A percentile compares a stretch with the other conserved stretches of the same genome.
Conservation (phyloP, 2,329 filamentous ascomycete species). For the Aureobasidium sp. region DNA sequence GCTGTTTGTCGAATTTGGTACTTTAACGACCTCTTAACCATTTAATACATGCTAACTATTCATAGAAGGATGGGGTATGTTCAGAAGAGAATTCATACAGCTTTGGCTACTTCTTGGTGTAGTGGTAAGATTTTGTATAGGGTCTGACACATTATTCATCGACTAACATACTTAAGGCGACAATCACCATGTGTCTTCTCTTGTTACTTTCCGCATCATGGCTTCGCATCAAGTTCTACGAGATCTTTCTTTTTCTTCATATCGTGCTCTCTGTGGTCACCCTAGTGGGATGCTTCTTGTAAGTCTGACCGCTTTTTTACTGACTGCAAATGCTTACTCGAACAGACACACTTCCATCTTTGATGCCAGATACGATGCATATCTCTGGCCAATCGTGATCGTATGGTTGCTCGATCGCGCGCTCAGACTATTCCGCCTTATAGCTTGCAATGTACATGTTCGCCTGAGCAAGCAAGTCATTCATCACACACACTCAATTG, state of each 20-base stretch:
- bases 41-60: background rate
- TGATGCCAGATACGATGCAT: slow-evolving; percentile 38
- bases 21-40: slow-evolving; percentile 22
- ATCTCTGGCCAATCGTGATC: slow-evolving; percentile 42
- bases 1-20: background rate
- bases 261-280: slow-evolving; percentile 45
- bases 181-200: slow-evolving; percentile 37
- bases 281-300: slow-evolving; percentile 45
- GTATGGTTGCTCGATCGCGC: slow-evolving; percentile 45
- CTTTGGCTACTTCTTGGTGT: slow-evolving; percentile 5
- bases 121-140: background rate
- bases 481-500: slow-evolving; percentile 21
- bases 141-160: too few relatives aligned
- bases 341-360: slow-evolving; percentile 46
- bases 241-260: slow-evolving; percentile 42
- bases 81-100: background rate
- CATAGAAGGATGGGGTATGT: background rate
- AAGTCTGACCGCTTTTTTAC: slow-evolving; percentile 23
- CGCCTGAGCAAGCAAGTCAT: slow-evolving; percentile 20
- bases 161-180: slow-evolving; percentile 18
- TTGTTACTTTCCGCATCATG: slow-evolving; percentile 43
- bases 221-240: slow-evolving; percentile 46
- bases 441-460: slow-evolving; percentile 35
- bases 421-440: slow-evolving; percentile 36
- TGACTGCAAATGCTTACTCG: slow-evolving; percentile 16